These are phyloP conservation scores for Pestalotiopsis sp. DNA, from an alignment of 2,329 filamentous ascomycete genomes.

Conservation along the genomic window DNA sequence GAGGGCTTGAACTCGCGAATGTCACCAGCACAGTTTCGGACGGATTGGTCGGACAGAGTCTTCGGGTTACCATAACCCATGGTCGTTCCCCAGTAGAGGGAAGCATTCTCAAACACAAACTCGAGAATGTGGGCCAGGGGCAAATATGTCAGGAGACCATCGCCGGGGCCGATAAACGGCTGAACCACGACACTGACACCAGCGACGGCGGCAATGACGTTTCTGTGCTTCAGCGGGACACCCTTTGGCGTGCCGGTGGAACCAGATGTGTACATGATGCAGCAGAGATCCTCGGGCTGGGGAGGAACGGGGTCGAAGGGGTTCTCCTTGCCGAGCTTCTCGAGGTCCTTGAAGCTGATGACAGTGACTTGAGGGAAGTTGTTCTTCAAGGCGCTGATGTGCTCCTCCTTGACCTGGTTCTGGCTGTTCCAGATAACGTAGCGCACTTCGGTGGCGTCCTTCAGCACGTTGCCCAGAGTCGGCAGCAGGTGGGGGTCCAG, in stretches of 20 bases:
- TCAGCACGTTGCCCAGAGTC: conserved; percentile 56
- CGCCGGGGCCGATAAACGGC: conserved; percentile 75
- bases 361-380: conserved; percentile 51
- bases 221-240: conserved; percentile 74
- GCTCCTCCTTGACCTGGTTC: conserved; percentile 51
- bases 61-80: conserved; percentile 90
- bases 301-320: conserved; percentile 71
- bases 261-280: conserved; percentile 74
- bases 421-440: conserved; percentile 59
- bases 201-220: conserved; percentile 75
- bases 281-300: conserved; percentile 73
- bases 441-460: conserved; percentile 51
- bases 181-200: conserved; percentile 79
- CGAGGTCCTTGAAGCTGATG: conserved; percentile 53
- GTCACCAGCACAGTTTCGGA: conserved; percentile 85
- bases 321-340: conserved; percentile 61
- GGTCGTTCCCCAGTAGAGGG: conserved; percentile 81
- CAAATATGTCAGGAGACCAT: conserved; percentile 80
- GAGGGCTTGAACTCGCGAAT: conserved; percentile 85
- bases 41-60: conserved; percentile 79
- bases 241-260: conserved; percentile 84
- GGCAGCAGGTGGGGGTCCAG: conserved; percentile 72
- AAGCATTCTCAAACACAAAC: conserved; percentile 86
- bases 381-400: conserved; percentile 51
- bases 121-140: conserved; percentile 88